Evolutionary conservation across 2,329 filamentous ascomycete species (phyloP).

Genomic region (Fusarium sp.): DNA sequence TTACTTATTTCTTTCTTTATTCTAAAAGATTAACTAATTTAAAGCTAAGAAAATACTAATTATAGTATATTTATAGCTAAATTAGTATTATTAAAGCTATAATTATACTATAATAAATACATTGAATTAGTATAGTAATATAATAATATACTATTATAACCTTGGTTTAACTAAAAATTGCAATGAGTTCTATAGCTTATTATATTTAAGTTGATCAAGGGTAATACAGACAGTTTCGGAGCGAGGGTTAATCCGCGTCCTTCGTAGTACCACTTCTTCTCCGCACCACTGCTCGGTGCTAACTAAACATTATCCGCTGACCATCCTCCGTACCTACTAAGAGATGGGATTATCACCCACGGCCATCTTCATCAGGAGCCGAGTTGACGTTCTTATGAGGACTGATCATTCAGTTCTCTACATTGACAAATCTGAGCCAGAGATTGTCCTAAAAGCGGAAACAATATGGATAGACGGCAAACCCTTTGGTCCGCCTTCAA

Average conservation of each 20-base stretch:
- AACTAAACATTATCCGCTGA: background rate
- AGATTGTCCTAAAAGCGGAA: background rate
- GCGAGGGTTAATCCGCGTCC: background rate
- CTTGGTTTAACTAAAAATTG: rapidly evolving
- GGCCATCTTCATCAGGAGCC: background rate
- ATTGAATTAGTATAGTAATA: too few species aligned
- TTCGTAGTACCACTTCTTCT: background rate
- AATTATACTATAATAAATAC: too few species aligned
- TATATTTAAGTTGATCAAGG: too few species aligned
- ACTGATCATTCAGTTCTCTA: background rate
- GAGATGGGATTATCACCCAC: background rate
- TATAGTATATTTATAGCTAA: too few species aligned
- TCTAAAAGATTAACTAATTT: too few species aligned
- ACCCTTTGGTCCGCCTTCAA: background rate
- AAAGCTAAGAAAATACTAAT: too few species aligned
- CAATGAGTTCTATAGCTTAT: too few species aligned
- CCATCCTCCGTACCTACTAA: rapidly evolving
- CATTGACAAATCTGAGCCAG: background rate
- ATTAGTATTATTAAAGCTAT: too few species aligned
- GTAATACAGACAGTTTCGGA: background rate
- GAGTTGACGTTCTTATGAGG: background rate
- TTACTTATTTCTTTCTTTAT: too few species aligned
- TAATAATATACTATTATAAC: too few species aligned
- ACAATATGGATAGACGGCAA: background rate
- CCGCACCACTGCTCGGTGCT: background rate